These are phyloP conservation scores for Sarocladium kiliense DNA, from an alignment of 2,329 filamentous ascomycete genomes.

Conservation along the genomic window DNA sequence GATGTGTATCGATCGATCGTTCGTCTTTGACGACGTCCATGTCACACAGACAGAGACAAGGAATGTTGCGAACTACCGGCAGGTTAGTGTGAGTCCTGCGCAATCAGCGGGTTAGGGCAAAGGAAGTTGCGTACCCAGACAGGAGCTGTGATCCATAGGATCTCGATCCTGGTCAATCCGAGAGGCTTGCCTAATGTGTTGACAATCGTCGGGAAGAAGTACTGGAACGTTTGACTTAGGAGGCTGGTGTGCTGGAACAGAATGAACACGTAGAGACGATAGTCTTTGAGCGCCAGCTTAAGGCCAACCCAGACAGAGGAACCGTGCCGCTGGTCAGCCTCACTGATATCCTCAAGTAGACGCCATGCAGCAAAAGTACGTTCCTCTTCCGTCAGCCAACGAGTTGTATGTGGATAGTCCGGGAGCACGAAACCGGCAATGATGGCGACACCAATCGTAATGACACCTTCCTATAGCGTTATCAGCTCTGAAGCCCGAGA, in stretches of 20 bases:
- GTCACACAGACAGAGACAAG: slow-evolving; percentile 49
- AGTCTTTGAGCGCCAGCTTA: slow-evolving; percentile 41
- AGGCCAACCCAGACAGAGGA: slow-evolving; percentile 39
- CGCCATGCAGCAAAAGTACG: slow-evolving; percentile 47
- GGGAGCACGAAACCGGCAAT: slow-evolving; percentile 36
- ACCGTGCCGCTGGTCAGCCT: slow-evolving; percentile 32
- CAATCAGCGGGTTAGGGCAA: no score
- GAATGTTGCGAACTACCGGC: slow-evolving; percentile 44
- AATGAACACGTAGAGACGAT: slow-evolving; percentile 47
- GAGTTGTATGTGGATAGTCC: slow-evolving; percentile 47
- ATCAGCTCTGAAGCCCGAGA: neutral
- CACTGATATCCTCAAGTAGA: slow-evolving; percentile 42
- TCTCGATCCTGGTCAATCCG: slow-evolving; percentile 48
- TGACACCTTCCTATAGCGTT: slow-evolving; percentile 28
- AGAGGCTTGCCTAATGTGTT: slow-evolving; percentile 39
- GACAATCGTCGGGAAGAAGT: slow-evolving; percentile 62
- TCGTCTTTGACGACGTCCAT: slow-evolving; percentile 46
- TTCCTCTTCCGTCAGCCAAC: slow-evolving; percentile 46
- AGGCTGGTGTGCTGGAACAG: slow-evolving; percentile 48
- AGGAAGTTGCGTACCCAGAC: slow-evolving; percentile 51
- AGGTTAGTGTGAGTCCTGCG: neutral
- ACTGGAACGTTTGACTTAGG: slow-evolving; percentile 53
- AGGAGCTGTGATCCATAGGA: slow-evolving; percentile 52
- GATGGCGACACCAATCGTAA: slow-evolving; percentile 32
- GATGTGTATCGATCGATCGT: slow-evolving; percentile 54